Percentiles rank a stretch among this genome's conserved stretches.
phyloP scores from a whole-genome alignment of 2,329 filamentous ascomycete genomes.

The Aspergillus sp. region DNA sequence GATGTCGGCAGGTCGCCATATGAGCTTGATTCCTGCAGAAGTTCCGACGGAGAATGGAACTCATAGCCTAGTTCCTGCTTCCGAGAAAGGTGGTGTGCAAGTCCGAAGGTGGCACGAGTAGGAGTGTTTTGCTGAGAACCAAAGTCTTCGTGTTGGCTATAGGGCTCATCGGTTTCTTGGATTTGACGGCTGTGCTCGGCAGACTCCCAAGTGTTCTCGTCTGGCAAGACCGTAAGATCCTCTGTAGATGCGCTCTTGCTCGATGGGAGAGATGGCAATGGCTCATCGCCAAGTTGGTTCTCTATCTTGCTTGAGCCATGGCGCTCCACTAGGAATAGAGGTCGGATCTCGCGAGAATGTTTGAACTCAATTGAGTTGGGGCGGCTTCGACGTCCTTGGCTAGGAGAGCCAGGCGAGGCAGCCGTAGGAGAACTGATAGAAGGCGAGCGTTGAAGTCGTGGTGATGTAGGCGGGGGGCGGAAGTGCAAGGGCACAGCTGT shows the following conservation, averaged over 20 bases:
- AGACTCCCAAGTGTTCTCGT: conserved; percentile 33
- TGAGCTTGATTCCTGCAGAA: conserved; percentile 39
- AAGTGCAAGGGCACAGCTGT: conserved; percentile 59
- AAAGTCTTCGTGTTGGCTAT: conserved; percentile 47
- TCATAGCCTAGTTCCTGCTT: conserved; percentile 46
- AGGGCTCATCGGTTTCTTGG: conserved; percentile 26
- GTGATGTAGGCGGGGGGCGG: conserved; percentile 50
- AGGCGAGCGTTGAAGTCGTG: conserved; percentile 42
- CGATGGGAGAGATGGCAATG: conserved; percentile 52
- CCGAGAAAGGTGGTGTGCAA: conserved; percentile 20
- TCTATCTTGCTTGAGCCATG: conserved; percentile 46
- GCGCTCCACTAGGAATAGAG: conserved; percentile 77
- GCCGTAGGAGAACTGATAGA: conserved; percentile 20
- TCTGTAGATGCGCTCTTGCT: conserved; percentile 51
- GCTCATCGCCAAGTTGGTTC: conserved; percentile 37
- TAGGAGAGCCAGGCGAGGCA: conserved; percentile 31
- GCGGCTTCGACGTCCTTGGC: conserved; percentile 45
- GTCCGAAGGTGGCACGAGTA: conserved; percentile 55
- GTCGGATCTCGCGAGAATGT: conserved; percentile 67
- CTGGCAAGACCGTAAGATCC: conserved; percentile 32
- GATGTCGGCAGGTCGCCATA: conserved; percentile 26
- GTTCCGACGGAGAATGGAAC: conserved; percentile 48
- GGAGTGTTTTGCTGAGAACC: conserved; percentile 69
- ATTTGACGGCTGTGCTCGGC: conserved; percentile 24
- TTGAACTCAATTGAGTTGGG: conserved; percentile 54